Evolutionary conservation across 176 grass and related monocot species (phyloP).

Genomic region (Eragrostis nindensis): DNA sequence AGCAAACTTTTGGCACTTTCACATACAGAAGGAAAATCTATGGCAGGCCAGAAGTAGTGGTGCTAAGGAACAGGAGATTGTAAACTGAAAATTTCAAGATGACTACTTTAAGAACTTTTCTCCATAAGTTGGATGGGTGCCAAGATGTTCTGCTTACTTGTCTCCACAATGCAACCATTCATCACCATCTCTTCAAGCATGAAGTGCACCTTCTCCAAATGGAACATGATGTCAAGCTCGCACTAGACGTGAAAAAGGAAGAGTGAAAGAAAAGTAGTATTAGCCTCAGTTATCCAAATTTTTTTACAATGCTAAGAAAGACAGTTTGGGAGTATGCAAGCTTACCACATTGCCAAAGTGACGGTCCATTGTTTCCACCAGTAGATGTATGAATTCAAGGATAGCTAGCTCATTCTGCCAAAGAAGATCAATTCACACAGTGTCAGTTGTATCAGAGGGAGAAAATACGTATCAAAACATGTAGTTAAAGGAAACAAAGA

Average conservation of each 20-base stretch:
- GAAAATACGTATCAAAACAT: too few relatives aligned
- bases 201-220: slow-evolving; percentile 96
- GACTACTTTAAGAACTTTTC: slow-evolving; percentile 67
- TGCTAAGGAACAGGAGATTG: not conserved
- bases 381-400: slow-evolving; percentile 96
- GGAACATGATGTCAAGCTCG: slow-evolving; percentile 98
- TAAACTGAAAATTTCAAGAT: not conserved
- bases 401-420: slow-evolving; percentile 92
- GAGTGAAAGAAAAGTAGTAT: not conserved
- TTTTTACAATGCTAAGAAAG: not conserved
- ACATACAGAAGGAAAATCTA: slow-evolving; percentile 1
- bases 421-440: not conserved
- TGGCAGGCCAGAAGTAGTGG: not conserved
- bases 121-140: slow-evolving; percentile 90
- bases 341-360: slow-evolving; percentile 98
- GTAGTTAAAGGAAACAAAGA: not conserved
- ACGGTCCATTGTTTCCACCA: slow-evolving; percentile 92
- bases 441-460: not conserved
- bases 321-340: not conserved
- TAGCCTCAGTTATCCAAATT: not conserved
- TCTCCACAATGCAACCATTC: slow-evolving; percentile 98
- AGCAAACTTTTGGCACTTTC: not conserved
- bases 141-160: slow-evolving; percentile 93
- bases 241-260: slow-evolving; percentile 38
- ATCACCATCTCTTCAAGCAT: slow-evolving; percentile 99